Base-by-base conservation (phyloP, 441 rosid genomes). In the Populus tomentosa region DNA sequence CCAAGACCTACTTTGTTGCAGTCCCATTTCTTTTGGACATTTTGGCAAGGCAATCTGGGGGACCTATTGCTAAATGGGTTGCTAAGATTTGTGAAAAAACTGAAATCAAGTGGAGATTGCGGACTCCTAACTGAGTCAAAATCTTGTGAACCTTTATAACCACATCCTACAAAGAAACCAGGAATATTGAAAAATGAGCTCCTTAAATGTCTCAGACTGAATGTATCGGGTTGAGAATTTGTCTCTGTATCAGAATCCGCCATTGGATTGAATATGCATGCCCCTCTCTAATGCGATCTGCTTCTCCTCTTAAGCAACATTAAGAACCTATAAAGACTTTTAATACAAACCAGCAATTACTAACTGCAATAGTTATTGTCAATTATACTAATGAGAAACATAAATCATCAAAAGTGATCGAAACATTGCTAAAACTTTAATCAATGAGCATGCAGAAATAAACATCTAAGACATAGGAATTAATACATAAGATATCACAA, bases 101-200 rank as follows among this genome's bases (percentile, higher is more conserved):
- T 88, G 64, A 86, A 86, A 80, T 92, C 99, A 36, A 96, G 81
- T 79, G 97, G 96, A 74, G 99, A 92, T 28, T 91, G 91, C 28
- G 98, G 98, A 84, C 99, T 96, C 79, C 92, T 83, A 24, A 86
- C 84, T 20, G 94, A 81, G 65, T 94, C 98, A 76, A 80, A 85
- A 81, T 95, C 97, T 6, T 84, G 81, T 32, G 85, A 81, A 42
- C 86, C 86, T 86, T 83, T 94, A 6, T 84, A 84, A 82, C 80
- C 87, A 65, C 84, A 84, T 56, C 92, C 97, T 79, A 83, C 85
- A 80, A 85, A 90, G 56, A 94, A 85, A 70, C 94, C 80, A 70
- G 96, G 86, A 78, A 85, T 76, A 85, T 80, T 83, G 75, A 87
- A 87, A 74, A 85, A 84, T 40, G 91, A 83, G 81, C 80, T 87